Conservation (phyloP, 179 eudicot genomes). For the Pouteria campechiana region DNA sequence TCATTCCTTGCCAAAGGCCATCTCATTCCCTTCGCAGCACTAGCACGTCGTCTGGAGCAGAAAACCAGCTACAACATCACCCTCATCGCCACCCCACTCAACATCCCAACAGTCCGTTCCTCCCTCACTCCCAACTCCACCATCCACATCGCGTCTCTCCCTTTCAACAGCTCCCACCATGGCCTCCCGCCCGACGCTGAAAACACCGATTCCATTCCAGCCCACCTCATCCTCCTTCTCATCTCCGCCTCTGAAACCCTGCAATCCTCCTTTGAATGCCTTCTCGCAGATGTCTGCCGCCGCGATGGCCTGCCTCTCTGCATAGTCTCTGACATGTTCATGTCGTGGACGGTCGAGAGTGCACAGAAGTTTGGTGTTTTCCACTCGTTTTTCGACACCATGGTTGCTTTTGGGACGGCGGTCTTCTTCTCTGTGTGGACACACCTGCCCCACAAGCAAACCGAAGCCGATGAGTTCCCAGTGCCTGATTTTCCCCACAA, state of each 20-base stretch:
- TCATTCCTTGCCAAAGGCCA: constrained; percentile 63
- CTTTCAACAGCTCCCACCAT: constrained; percentile 36
- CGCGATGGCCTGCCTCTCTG: constrained; percentile 32
- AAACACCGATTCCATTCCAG: constrained; percentile 24
- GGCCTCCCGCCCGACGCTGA: constrained; percentile 42
- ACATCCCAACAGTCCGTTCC: constrained; percentile 25
- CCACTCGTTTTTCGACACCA: constrained; percentile 37
- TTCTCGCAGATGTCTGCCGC: constrained; percentile 15
- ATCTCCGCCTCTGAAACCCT: constrained; percentile 37
- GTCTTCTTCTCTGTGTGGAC: constrained; percentile 55
- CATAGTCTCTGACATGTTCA: constrained; percentile 49
- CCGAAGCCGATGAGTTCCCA: constrained; percentile 29
- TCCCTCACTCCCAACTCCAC: neutral
- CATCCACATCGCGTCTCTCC: constrained; percentile 29
- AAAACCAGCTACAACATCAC: constrained; percentile 24
- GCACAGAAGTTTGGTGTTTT: constrained; percentile 21
- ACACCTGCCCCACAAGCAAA: constrained; percentile 43
- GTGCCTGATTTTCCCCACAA: constrained; percentile 59
- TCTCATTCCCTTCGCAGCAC: constrained; percentile 44
- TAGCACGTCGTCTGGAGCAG: constrained; percentile 24
- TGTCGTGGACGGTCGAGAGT: constrained; percentile 49
- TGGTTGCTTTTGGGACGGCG: constrained; percentile 70
- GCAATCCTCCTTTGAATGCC: constrained; percentile 17
- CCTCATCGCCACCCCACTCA: constrained; percentile 43
- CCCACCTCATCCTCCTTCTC: constrained; percentile 15